Percentiles rank a stretch among this genome's conserved stretches.
These are phyloP conservation scores for Ophiostoma sp. DNA, from an alignment of 2,329 filamentous ascomycete genomes.

Conservation along the genomic window DNA sequence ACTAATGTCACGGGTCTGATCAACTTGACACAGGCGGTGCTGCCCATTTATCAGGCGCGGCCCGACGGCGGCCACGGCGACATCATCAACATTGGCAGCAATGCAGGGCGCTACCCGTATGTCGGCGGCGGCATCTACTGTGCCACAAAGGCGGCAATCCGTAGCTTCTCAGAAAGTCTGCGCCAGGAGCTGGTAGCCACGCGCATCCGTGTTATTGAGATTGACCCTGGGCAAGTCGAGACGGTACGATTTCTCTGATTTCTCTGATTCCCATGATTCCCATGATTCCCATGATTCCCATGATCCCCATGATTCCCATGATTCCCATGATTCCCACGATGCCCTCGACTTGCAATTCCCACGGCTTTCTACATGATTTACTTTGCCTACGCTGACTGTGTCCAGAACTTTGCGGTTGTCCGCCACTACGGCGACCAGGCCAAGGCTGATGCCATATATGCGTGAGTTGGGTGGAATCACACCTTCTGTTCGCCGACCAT, in stretches of 20 bases:
- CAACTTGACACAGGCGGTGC: constrained; percentile 88
- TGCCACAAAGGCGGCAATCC: constrained; percentile 83
- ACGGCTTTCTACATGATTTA: too few relatives aligned
- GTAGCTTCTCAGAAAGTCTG: constrained; percentile 75
- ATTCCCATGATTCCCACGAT: too few relatives aligned
- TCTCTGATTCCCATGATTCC: too few relatives aligned
- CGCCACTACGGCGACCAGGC: constrained; percentile 81
- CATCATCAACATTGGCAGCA: constrained; percentile 90
- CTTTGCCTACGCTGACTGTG: background rate
- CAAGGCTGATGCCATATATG: constrained; percentile 87
- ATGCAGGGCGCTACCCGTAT: constrained; percentile 82
- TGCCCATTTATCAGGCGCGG: constrained; percentile 72
- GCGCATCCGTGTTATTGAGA: constrained; percentile 74
- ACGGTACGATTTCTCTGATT: constrained; percentile 44
- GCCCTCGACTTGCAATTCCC: too few relatives aligned
- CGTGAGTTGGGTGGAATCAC: constrained; percentile 44
- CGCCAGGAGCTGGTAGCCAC: constrained; percentile 77
- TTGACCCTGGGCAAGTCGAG: constrained; percentile 90
- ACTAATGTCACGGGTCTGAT: constrained; percentile 95
- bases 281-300: too few relatives aligned
- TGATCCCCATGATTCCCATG: too few relatives aligned
- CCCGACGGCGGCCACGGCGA: constrained; percentile 73
- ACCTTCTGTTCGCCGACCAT: background rate
- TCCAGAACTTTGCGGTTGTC: constrained; percentile 71
- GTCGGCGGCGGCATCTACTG: constrained; percentile 86